Evolutionary conservation across 2,329 filamentous ascomycete genomes (phyloP), one percentile per base, ranked within the genome.

Genomic region (Penicillium sp.): DNA sequence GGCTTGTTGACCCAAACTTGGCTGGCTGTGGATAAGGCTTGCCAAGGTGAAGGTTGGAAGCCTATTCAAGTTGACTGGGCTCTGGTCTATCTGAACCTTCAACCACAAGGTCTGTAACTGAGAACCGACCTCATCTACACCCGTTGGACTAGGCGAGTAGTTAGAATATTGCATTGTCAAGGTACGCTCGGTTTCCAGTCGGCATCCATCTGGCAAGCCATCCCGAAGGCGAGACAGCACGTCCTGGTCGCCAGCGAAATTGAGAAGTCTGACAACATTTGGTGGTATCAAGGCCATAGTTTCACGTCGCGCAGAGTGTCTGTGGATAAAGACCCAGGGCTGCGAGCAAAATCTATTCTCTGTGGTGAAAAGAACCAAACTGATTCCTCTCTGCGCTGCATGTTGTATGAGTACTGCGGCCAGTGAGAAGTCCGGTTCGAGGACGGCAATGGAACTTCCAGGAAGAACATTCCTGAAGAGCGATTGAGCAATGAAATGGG

Each of bases 371-470:
- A 65, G 52, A 1, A 59, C 54, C 10, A 67, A 29, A 9, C 60
- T 54, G 1, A 67, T 37, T 13, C 59, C 62, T n/a, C 16, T 57
- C 16, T 59, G 50, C 1, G 11, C 46, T 7, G 60, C 60, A 27
- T 63, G 53, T 14, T 60, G 50, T 11, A 37, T 55, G 14, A 67
- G 25, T 9, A 58, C 54, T 0, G 58, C 42, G 4, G 60, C 51
- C 1, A 67, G n/a, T 1, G 63, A 62, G n/a, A 62, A 64, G 6
- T 65, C 63, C 1, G 62, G 57, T 10, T 67, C 62, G 9, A 67
- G n/a, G 7, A 66, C 57, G 3, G 49, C 63, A 10, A 67, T 19
- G 0, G 33, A 35, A 6, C 31, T 54, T 4, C 64, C 64, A 1
- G 60, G 46, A 1, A 31, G 31, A 2, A 61, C 42, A 4, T 57